Evolutionary conservation across 176 grass and related monocot genomes (phyloP).

Genomic region (Melocanna baccifera): DNA sequence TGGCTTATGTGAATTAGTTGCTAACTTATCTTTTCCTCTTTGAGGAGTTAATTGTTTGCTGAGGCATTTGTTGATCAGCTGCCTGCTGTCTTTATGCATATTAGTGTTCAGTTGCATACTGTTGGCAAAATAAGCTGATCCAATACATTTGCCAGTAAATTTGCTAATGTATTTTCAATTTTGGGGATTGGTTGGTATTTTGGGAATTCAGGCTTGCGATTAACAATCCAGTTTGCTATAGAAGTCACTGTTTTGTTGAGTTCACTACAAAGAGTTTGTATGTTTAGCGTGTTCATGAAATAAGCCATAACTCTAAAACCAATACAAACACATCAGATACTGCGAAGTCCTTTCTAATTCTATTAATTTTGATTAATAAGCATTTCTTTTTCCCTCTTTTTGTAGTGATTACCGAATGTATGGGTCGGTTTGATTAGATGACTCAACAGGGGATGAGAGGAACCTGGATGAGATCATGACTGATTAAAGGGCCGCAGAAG

Average conservation of each 20-base stretch:
- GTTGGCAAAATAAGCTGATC: background rate
- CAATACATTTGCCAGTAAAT: background rate
- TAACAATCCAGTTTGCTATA: background rate
- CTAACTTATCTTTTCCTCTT: background rate
- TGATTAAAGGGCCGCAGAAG: no score
- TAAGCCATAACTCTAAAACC: background rate
- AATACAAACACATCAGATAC: background rate
- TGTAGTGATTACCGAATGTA: slow-evolving; percentile 87
- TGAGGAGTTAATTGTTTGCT: background rate
- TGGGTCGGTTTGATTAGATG: no score
- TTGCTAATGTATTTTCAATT: background rate
- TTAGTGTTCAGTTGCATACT: background rate
- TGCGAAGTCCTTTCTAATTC: background rate
- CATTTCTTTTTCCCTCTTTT: background rate
- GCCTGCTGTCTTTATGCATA: background rate
- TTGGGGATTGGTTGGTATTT: background rate
- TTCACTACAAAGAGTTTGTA: background rate
- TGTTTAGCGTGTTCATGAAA: background rate
- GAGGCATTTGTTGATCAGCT: background rate
- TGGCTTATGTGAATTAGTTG: background rate
- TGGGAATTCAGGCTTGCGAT: background rate
- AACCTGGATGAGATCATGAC: no score
- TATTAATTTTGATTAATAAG: background rate
- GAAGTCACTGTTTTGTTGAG: background rate
- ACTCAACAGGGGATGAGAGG: no score